Conservation (phyloP, 805 yeast genomes). For the Saturnispora dispora region DNA sequence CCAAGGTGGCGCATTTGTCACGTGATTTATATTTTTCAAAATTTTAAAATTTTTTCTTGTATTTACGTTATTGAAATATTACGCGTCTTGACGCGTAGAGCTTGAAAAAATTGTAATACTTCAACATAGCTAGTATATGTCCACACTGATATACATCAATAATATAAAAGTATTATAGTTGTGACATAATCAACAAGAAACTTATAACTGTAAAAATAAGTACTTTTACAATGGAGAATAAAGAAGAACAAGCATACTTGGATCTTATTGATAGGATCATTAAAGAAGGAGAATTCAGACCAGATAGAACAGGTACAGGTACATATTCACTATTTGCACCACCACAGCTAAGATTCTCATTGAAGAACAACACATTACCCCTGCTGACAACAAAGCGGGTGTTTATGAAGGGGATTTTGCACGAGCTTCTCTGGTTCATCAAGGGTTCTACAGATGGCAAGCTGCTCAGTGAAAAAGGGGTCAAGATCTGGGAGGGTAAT, state of each 20-base stretch:
- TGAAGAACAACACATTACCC: conserved; percentile 70
- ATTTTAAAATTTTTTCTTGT: no score
- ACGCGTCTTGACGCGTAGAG: conserved; percentile 1
- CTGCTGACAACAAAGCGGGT: conserved; percentile 88
- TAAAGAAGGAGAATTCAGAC: conserved; percentile 78
- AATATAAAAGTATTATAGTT: no score
- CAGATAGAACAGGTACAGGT: conserved; percentile 97
- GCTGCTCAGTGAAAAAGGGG: conserved; percentile 67
- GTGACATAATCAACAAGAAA: no score
- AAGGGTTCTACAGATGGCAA: conserved; percentile 86
- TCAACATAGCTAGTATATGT: no score
- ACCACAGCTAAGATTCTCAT: conserved; percentile 80
- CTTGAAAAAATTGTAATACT: no score
- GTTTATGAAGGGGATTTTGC: conserved; percentile 78
- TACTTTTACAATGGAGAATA: conserved; percentile 14
- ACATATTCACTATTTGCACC: conserved; percentile 89
- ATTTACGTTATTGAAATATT: no score
- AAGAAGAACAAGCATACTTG: conserved; percentile 78
- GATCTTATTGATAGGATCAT: conserved; percentile 73
- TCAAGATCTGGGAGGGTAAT: conserved; percentile 98
- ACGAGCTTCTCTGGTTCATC: conserved; percentile 90
- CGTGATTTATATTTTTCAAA: no score
- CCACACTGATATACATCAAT: no score
- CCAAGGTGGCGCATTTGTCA: background rate
- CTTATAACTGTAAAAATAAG: no score